Conservation (phyloP, 495 filamentous ascomycete genomes). For the Penicillium ochrochloron region DNA sequence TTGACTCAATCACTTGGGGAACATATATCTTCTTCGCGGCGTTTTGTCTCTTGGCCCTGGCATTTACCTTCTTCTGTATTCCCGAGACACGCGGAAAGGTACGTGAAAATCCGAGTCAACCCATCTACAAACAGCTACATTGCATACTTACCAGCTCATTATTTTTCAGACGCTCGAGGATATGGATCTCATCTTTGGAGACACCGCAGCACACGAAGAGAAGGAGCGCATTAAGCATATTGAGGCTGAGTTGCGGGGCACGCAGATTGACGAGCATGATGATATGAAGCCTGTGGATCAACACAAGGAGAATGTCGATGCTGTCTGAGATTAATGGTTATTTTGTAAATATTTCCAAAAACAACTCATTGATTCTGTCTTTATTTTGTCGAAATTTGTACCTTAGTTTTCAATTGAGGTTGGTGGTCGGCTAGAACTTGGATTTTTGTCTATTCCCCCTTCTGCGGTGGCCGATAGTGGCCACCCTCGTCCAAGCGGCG, state of each 20-base stretch:
- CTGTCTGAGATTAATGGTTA: neutral
- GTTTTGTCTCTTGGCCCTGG: slow-evolving; percentile 67
- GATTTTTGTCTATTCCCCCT: too few species aligned
- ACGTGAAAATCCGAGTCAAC: neutral
- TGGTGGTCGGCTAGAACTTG: too few species aligned
- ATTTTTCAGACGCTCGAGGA: slow-evolving; percentile 49
- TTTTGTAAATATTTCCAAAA: neutral
- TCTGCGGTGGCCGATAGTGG: too few species aligned
- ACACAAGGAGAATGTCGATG: slow-evolving; percentile 28
- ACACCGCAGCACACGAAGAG: slow-evolving; percentile 70
- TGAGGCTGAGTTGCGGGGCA: slow-evolving; percentile 65
- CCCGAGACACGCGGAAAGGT: slow-evolving; percentile 64
- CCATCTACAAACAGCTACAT: neutral
- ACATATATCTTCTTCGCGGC: slow-evolving; percentile 81
- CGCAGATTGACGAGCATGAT: slow-evolving; percentile 33
- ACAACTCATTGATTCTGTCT: neutral
- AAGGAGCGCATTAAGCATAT: slow-evolving; percentile 74
- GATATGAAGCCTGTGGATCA: slow-evolving; percentile 34
- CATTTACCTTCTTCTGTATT: slow-evolving; percentile 61
- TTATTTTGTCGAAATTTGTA: too few species aligned
- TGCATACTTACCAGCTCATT: neutral
- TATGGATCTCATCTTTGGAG: slow-evolving; percentile 79
- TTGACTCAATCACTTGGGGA: slow-evolving; percentile 70
- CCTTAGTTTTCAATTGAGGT: too few species aligned
- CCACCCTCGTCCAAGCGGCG: too few species aligned